phyloP scores from a whole-genome alignment of 2,329 filamentous ascomycete genomes.

The Triangularia verruculosa region DNA sequence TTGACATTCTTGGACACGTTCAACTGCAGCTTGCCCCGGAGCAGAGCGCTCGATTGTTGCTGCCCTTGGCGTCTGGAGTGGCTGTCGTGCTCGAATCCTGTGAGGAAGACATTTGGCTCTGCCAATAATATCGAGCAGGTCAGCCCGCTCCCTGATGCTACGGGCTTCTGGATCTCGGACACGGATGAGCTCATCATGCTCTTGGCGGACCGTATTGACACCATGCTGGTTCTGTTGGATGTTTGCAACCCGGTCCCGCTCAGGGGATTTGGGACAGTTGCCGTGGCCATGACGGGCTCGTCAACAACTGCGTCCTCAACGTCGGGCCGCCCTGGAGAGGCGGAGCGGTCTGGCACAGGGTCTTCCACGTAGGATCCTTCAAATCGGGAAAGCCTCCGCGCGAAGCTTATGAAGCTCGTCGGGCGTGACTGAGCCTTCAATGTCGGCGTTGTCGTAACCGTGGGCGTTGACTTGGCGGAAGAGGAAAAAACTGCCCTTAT shows the following conservation, averaged over 20 bases:
- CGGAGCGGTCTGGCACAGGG: neutral
- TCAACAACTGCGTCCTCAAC: neutral
- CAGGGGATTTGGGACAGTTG: conserved; percentile 27
- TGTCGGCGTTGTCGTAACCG: conserved; percentile 13
- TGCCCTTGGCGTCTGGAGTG: conserved; percentile 50
- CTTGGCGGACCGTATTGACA: conserved; percentile 51
- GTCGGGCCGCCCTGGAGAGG: neutral
- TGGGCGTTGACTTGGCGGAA: conserved; percentile 16
- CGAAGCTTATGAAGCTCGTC: conserved; percentile 27
- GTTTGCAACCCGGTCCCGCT: conserved; percentile 28
- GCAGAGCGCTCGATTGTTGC: conserved; percentile 67
- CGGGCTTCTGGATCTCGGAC: conserved; percentile 64
- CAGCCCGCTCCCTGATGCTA: conserved; percentile 75
- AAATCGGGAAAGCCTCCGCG: conserved; percentile 23
- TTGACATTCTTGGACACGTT: conserved; percentile 87
- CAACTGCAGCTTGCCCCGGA: conserved; percentile 79
- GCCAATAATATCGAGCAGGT: conserved; percentile 70
- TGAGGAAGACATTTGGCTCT: conserved; percentile 76
- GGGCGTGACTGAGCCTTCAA: conserved; percentile 24
- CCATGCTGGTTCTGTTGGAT: conserved; percentile 47
- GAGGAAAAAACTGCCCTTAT: conserved; percentile 29
- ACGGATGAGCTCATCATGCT: conserved; percentile 49
- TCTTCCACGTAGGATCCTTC: conserved; percentile 11
- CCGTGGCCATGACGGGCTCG: conserved; percentile 31
- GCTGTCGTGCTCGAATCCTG: conserved; percentile 73